phyloP scores from a whole-genome alignment of 2,329 filamentous ascomycete genomes.

The Fusarium succisae region DNA sequence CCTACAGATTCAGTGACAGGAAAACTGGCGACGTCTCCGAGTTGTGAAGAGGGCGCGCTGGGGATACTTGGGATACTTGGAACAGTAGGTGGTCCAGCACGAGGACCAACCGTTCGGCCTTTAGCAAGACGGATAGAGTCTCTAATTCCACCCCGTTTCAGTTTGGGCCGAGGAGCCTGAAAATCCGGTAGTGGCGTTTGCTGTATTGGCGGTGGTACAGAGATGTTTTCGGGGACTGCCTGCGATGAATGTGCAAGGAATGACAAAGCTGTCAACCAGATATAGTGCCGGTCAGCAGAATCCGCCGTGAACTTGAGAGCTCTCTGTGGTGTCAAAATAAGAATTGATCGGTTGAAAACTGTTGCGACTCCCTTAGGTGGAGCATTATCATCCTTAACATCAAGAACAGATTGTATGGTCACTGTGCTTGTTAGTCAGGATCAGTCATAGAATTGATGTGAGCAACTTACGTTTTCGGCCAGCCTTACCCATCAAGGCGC shows the following conservation, averaged over 20 bases:
- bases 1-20: conserved; percentile 54
- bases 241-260: conserved; percentile 93
- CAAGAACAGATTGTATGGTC: conserved; percentile 92
- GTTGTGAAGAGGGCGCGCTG: conserved; percentile 49
- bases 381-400: conserved; percentile 94
- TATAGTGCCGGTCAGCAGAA: conserved; percentile 85
- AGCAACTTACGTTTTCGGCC: conserved; percentile 86
- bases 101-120: conserved; percentile 59
- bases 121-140: conserved; percentile 93
- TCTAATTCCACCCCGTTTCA: conserved; percentile 70
- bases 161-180: conserved; percentile 57
- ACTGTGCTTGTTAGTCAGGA: conserved; percentile 65
- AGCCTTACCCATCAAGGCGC: conserved; percentile 90
- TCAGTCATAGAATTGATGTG: conserved; percentile 8
- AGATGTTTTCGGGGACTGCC: conserved; percentile 77
- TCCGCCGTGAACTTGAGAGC: conserved; percentile 94
- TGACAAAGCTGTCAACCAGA: conserved; percentile 93
- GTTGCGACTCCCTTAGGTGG: conserved; percentile 73
- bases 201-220: conserved; percentile 58
- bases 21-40: conserved; percentile 50
- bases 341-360: conserved; percentile 90
- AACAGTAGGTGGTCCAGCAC: conserved; percentile 62
- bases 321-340: conserved; percentile 92
- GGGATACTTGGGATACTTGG: conserved; percentile 59
- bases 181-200: conserved; percentile 59